Evolutionary conservation across 2,329 filamentous ascomycete species (phyloP).

Genomic region (Trichoderma semiorbis): DNA sequence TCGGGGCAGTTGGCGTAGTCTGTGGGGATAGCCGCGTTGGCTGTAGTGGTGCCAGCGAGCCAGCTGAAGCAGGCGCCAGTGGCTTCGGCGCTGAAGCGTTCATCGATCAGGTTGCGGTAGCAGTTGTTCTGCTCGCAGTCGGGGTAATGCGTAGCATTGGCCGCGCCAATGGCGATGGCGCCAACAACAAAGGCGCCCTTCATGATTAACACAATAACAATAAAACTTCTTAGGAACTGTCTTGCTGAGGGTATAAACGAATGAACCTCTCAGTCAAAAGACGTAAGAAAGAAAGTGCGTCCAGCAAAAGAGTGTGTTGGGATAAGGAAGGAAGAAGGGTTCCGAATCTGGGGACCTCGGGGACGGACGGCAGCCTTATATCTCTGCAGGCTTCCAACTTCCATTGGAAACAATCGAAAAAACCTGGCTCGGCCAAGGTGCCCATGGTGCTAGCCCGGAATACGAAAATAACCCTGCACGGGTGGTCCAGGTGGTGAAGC

Average conservation of each 20-base stretch:
- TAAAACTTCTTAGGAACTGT: slow-evolving; percentile 3
- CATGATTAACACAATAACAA: slow-evolving; percentile 28
- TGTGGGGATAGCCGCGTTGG: slow-evolving; percentile 28
- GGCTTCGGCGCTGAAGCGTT: slow-evolving; percentile 29
- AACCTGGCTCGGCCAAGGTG: not conserved
- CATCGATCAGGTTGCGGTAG: slow-evolving; percentile 35
- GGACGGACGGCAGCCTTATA: slow-evolving; percentile 18
- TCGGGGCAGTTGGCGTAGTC: slow-evolving; percentile 32
- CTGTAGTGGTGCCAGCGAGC: slow-evolving; percentile 30
- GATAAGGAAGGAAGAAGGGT: slow-evolving; percentile 14
- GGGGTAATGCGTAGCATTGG: slow-evolving; percentile 29
- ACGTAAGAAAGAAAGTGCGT: slow-evolving; percentile 8
- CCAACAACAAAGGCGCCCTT: slow-evolving; percentile 32
- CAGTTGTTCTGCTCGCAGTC: slow-evolving; percentile 34
- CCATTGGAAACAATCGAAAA: slow-evolving; percentile 2
- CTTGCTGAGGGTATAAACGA: slow-evolving; percentile 16
- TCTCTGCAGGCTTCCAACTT: slow-evolving; percentile 17
- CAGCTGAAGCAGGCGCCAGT: slow-evolving; percentile 33
- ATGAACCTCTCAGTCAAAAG: slow-evolving; percentile 15
- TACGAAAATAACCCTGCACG: slow-evolving; percentile 23
- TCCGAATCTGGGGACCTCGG: not conserved
- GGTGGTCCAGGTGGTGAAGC: slow-evolving; percentile 6
- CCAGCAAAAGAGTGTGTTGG: slow-evolving; percentile 18
- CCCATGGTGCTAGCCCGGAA: slow-evolving; percentile 17
- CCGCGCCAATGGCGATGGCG: slow-evolving; percentile 32